A percentile compares a stretch with the other conserved stretches of the same genome.
Evolutionary conservation across 805 yeast genomes (phyloP).

Genomic region (Candida golubevii): DNA sequence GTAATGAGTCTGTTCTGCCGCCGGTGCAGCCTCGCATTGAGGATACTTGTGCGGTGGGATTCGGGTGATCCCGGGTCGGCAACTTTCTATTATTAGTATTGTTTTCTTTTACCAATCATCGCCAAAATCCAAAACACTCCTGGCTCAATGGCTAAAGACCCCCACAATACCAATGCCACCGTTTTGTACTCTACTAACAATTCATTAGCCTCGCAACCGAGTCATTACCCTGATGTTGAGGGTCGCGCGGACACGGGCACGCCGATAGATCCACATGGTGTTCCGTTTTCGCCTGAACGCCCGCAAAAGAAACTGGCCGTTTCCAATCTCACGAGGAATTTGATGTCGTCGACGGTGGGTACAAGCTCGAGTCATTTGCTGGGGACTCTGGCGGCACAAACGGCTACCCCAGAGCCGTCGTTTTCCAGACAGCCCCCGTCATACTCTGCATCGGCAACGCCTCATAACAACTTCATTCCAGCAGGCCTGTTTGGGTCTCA

Average conservation of each 20-base stretch:
- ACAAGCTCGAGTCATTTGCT: not conserved
- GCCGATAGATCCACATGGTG: constrained; percentile 5
- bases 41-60: too few species aligned
- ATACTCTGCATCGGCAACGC: constrained; percentile 15
- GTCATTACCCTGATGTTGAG: constrained; percentile 8
- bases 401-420: constrained; percentile 12
- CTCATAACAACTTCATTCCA: constrained; percentile 8
- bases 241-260: constrained; percentile 8
- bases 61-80: too few species aligned
- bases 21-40: too few species aligned
- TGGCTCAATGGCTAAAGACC: too few species aligned
- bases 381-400: constrained; percentile 2
- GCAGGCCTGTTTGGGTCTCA: constrained; percentile 11
- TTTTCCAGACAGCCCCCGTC: constrained; percentile 17
- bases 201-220: constrained; percentile 3
- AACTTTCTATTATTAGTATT: too few species aligned
- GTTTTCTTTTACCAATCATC: not conserved
- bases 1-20: too few species aligned
- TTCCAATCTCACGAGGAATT: constrained; percentile 33
- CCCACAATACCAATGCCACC: too few species aligned
- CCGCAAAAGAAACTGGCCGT: constrained; percentile 16
- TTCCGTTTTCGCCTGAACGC: constrained; percentile 6
- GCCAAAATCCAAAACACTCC: not conserved
- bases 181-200: not conserved
- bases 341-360: constrained; percentile 20